Conservation (phyloP, 2,329 filamentous ascomycete genomes). For the Hypoxylon sp. region DNA sequence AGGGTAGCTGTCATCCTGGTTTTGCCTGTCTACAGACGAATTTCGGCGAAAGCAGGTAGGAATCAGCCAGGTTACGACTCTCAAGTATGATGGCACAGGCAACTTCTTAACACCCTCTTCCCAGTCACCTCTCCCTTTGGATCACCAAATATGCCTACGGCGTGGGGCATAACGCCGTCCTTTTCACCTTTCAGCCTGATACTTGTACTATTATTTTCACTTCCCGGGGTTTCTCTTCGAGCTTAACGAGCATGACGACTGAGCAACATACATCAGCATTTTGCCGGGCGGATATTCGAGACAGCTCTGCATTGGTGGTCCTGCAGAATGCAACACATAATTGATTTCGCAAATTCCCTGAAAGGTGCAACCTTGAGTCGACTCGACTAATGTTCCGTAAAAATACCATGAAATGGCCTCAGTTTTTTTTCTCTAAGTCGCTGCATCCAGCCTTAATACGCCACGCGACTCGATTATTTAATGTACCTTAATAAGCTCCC, state of each 20-base stretch:
- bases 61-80: conserved; percentile 35
- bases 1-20: conserved; percentile 36
- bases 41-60: conserved; percentile 37
- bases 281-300: conserved; percentile 47
- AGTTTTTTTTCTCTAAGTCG: conserved; percentile 41
- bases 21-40: conserved; percentile 36
- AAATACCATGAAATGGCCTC: conserved; percentile 42
- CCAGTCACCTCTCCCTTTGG: conserved; percentile 37
- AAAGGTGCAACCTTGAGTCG: conserved; percentile 50
- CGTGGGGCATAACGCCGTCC: conserved; percentile 45
- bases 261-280: conserved; percentile 46
- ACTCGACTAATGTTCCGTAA: conserved; percentile 48
- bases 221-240: conserved; percentile 47
- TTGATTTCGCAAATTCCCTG: conserved; percentile 51
- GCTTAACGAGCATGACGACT: conserved; percentile 49
- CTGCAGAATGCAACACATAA: conserved; percentile 51
- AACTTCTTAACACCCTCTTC: conserved; percentile 18
- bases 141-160: conserved; percentile 41
- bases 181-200: conserved; percentile 44
- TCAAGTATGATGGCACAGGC: conserved; percentile 39
- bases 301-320: conserved; percentile 47
- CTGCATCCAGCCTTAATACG: conserved; percentile 37
- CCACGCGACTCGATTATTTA: conserved; percentile 33
- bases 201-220: conserved; percentile 51
- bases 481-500: conserved; percentile 34